Evolutionary conservation across 2,329 filamentous ascomycete genomes (phyloP), one percentile per base, ranked within the genome.

Genomic region (Chaetomiaceae sp.): DNA sequence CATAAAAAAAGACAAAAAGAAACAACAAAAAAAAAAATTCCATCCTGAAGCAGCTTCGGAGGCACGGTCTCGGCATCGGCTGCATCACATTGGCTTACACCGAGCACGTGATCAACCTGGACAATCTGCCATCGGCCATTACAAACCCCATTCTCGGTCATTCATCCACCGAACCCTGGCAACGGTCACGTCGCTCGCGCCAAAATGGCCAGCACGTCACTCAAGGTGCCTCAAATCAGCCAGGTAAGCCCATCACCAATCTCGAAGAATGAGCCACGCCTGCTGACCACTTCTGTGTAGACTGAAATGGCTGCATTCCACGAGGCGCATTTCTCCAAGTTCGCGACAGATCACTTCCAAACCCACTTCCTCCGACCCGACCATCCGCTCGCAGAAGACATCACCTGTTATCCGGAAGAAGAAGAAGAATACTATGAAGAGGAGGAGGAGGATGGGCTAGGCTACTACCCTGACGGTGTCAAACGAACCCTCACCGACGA

Each of bases 401-500:
- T 41, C 48, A 16, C 47, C 58, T 44, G 40, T 41, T 59, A 41
- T 44, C 64, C 70, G 16, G 58, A 55, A n/a, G 58, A 64, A 25
- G 61, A 65, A 18, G 60, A 68, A 3, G 68, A 67, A 27, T 63
- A 66, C 52, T 67, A 73, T 54, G 66, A 75, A 16, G 76, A 78
- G 25, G 81, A 84, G 25, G 81, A 84, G 23, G 80, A 85, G 34
- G 86, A 89, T 64, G 82, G 73, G 1, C 74, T 96, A 14, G 92
- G 90, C 16, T 92, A 89, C 69, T 97, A 97, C 61, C 71, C 80
- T 1, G 91, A 97, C 65, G 91, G 92, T 3, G 82, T 84, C 56
- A 94, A 94, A 67, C 86, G 92, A 36, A 96, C 90, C 16, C 75
- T 97, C 62, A 96, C 91, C 9, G 89, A 96, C 64, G 88, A 90